phyloP scores from a whole-genome alignment of 2,329 filamentous ascomycete genomes.

The Cercospora nicotianae region DNA sequence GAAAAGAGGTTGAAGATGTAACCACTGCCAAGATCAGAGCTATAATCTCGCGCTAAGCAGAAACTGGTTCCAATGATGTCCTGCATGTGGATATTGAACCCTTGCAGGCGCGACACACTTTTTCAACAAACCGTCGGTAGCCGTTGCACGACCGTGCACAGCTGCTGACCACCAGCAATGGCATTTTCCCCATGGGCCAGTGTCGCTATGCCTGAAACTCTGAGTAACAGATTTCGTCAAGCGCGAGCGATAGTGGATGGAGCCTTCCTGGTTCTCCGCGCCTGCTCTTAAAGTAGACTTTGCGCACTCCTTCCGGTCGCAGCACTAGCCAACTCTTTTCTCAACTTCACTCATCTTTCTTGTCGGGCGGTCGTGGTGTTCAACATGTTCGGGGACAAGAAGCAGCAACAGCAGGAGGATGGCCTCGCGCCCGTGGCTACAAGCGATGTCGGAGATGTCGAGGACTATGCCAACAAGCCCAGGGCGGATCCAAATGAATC shows the following conservation, averaged over 20 bases:
- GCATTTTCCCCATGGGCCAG: conserved; percentile 14
- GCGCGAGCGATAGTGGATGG: neutral
- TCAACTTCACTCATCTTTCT: neutral
- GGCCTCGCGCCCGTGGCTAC: conserved; percentile 21
- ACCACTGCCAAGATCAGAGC: neutral
- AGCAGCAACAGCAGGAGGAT: conserved; percentile 12
- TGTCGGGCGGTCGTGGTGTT: neutral
- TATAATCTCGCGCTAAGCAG: neutral
- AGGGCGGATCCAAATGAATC: conserved; percentile 12
- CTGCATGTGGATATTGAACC: conserved; percentile 7
- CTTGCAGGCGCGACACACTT: neutral
- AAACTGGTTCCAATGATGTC: neutral
- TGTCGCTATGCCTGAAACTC: neutral
- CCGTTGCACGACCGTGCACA: conserved; percentile 4
- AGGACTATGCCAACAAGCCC: conserved; percentile 11
- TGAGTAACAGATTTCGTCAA: conserved; percentile 12
- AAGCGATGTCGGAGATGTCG: conserved; percentile 21
- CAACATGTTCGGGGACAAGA: conserved; percentile 17
- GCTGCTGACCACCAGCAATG: conserved; percentile 8
- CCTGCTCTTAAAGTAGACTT: conserved; percentile 2
- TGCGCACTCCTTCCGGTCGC: conserved; percentile 4
- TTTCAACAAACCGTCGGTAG: conserved; percentile 12
- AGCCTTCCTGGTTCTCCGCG: neutral
- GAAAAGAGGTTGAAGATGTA: neutral
- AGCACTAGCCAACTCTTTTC: conserved; percentile 10